phyloP scores from a whole-genome alignment of 352 stramenopile species.

The Phytopythium aichiense region DNA sequence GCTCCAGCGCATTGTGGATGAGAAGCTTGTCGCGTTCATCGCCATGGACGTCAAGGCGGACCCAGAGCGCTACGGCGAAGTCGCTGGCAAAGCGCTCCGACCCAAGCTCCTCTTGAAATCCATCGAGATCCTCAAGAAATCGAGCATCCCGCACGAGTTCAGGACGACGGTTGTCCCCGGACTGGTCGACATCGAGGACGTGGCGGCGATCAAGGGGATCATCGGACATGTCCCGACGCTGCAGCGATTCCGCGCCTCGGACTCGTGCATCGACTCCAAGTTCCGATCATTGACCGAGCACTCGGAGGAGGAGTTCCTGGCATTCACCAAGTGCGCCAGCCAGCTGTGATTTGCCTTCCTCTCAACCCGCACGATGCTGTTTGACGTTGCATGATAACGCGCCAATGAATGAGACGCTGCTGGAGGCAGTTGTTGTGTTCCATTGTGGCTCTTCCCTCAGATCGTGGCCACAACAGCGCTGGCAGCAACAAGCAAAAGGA shows the following conservation, averaged over 20 bases:
- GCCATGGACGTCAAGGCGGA: slow-evolving; percentile 25
- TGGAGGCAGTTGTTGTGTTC: neutral
- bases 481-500: neutral
- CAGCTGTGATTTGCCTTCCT: slow-evolving; percentile 10
- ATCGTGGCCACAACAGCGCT: neutral
- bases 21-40: slow-evolving; percentile 24
- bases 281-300: slow-evolving; percentile 20
- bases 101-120: slow-evolving; percentile 23
- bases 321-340: slow-evolving; percentile 15
- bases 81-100: slow-evolving; percentile 20
- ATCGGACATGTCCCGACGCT: slow-evolving; percentile 17
- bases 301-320: slow-evolving; percentile 21
- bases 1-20: slow-evolving; percentile 22
- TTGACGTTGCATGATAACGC: neutral
- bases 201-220: slow-evolving; percentile 19
- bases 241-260: slow-evolving; percentile 22
- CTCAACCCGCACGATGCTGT: neutral
- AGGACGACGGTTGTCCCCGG: slow-evolving; percentile 23
- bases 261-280: slow-evolving; percentile 21
- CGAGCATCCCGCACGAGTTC: slow-evolving; percentile 22
- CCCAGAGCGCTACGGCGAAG: slow-evolving; percentile 21
- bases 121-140: slow-evolving; percentile 28
- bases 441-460: neutral
- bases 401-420: neutral
- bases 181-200: slow-evolving; percentile 27